Evolutionary conservation across 2,329 filamentous ascomycete species (phyloP), one percentile per base, ranked within the genome.

Genomic region (Pleurostoma richardsiae): DNA sequence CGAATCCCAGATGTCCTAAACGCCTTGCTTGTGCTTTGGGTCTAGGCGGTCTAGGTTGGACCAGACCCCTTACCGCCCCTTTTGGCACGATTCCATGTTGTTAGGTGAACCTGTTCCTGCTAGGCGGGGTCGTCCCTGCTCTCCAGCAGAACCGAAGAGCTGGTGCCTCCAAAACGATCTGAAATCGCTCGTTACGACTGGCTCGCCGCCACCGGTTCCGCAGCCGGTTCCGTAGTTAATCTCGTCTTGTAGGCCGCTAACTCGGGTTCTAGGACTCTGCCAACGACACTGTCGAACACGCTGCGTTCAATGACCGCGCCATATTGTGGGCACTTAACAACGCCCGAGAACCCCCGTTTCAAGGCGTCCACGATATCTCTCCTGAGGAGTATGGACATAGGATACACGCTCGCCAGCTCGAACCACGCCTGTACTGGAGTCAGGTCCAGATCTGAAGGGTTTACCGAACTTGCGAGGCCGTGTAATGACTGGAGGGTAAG

Each of bases 351-450:
- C 53, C 70, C 72, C 4, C 57, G 49, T 56, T 67, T 65, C 42
- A 79, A 59, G 29, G 45, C 43, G 7, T 65, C 66, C 39, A 76
- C 53, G 33, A 65, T 56, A 27, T 54, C 55, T 0, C 46, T 46
- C 41, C 64, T 56, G 44, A 73, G 56, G n/a, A 76, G 59, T 11
- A 64, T 45, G 8, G 53, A 63, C n/a, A 61, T 51, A 27, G 70
- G 67, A 52, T 71, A 76, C 36, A 63, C 56, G 4, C 51, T 57
- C 28, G 67, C 68, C 29, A 79, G 66, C 64, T 79, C 75, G 56
- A 79, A 79, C 75, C 74, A 79, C 2, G 70, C 74, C 59, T 79
- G 75, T 29, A 79, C 70, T 11, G 76, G 75, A 29, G 74, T 69
- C 38, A 78, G 56, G 56, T 78, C 74, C 19, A 58, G 46, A 43